Evolutionary conservation across 208 protist species (phyloP).

Genomic region (Histomonas meleagridis): DNA sequence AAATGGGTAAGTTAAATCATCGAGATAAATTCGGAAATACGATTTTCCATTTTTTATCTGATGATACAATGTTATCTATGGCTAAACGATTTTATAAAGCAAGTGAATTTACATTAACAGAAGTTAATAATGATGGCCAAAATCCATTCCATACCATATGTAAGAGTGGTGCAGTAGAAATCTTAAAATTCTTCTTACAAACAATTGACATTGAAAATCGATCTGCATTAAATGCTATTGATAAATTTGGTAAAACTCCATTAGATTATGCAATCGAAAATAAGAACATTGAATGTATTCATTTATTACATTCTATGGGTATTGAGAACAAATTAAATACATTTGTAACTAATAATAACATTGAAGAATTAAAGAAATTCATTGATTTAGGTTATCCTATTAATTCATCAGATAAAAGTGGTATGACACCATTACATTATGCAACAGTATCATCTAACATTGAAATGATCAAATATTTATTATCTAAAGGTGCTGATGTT

Average conservation of each 20-base stretch:
- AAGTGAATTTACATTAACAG: not conserved
- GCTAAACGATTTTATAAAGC: too few species aligned
- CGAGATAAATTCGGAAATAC: not conserved
- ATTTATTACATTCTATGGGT: not conserved
- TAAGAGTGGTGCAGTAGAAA: too few species aligned
- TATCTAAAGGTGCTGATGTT: not conserved
- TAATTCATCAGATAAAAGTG: not conserved
- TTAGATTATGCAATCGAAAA: not conserved
- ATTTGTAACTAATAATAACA: not conserved
- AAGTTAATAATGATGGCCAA: not conserved
- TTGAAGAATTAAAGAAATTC: constrained; percentile 16
- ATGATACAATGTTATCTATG: not conserved
- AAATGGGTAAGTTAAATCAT: not conserved
- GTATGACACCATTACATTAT: not conserved
- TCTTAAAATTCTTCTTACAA: not conserved
- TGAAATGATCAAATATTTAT: not conserved
- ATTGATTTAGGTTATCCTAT: not conserved
- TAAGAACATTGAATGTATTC: not conserved
- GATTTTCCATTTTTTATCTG: not conserved
- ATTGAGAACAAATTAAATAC: not conserved
- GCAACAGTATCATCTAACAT: not conserved
- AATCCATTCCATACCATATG: not conserved
- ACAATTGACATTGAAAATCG: not conserved
- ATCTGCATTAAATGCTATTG: not conserved
- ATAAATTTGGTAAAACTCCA: not conserved